Conservation (phyloP, 148 eudicot species). For the Rhododendron kiyosumense region DNA sequence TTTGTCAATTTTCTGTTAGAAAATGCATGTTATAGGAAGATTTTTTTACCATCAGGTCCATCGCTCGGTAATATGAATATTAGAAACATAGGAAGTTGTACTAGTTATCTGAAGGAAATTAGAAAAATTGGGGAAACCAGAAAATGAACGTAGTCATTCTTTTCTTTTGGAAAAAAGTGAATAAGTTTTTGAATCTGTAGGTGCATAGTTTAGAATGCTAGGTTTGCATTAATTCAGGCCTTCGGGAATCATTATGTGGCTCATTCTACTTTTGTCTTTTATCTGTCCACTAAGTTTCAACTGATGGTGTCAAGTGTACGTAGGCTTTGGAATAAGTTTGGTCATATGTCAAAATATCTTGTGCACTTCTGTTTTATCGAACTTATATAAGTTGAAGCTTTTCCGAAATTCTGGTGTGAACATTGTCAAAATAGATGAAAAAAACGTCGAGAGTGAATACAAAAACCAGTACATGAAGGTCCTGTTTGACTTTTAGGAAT, state of each 20-base stretch:
- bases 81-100: neutral
- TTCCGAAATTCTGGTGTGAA: neutral
- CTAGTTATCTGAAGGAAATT: neutral
- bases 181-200: neutral
- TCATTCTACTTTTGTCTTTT: neutral
- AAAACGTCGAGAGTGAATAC: neutral
- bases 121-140: neutral
- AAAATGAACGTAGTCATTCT: neutral
- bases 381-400: neutral
- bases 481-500: neutral
- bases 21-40: neutral
- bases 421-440: neutral
- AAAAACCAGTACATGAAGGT: neutral
- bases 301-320: neutral
- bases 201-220: neutral
- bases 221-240: neutral
- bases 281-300: neutral
- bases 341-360: neutral
- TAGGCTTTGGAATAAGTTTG: neutral
- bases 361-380: neutral
- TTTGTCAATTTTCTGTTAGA: neutral
- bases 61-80: neutral
- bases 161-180: neutral
- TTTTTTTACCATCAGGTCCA: neutral
- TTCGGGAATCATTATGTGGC: neutral